These are phyloP conservation scores for Fusarium sp. DNA, from an alignment of 2,329 filamentous ascomycete genomes.

Conservation along the genomic window DNA sequence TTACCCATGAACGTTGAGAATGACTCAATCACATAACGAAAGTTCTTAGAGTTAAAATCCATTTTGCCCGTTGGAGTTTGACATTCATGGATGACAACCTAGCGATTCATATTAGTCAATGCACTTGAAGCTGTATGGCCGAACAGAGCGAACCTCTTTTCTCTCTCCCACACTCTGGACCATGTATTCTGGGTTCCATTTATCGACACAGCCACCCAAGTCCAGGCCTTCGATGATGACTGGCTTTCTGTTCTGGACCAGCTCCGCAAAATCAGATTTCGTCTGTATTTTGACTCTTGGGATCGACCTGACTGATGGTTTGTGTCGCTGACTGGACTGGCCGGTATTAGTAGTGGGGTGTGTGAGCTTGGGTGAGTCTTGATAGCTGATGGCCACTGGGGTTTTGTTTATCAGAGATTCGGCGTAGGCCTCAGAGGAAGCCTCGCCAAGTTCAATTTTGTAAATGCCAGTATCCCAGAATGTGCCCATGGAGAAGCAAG, in stretches of 20 bases:
- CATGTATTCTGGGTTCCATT: constrained; percentile 79
- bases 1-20: constrained; percentile 77
- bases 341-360: constrained; percentile 23
- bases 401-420: neutral
- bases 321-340: constrained; percentile 1
- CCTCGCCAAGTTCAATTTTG: constrained; percentile 50
- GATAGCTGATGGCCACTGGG: constrained; percentile 31
- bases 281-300: constrained; percentile 66
- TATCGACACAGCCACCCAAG: constrained; percentile 74
- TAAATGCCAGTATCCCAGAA: constrained; percentile 80
- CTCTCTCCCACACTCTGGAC: constrained; percentile 70
- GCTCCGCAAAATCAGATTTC: constrained; percentile 68
- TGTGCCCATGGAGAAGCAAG: constrained; percentile 91
- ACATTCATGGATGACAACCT: constrained; percentile 82
- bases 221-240: constrained; percentile 73
- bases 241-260: constrained; percentile 69
- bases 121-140: neutral
- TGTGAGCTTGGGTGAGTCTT: constrained; percentile 50
- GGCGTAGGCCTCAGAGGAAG: neutral
- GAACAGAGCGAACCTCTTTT: constrained; percentile 65
- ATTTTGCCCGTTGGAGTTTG: constrained; percentile 68
- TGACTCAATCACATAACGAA: constrained; percentile 76
- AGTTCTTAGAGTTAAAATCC: constrained; percentile 88
- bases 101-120: constrained; percentile 14
- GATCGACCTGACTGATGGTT: constrained; percentile 55